A percentile compares a stretch with the other conserved stretches of the same genome.
Evolutionary conservation across 2,329 filamentous ascomycete genomes (phyloP).

Genomic region (Penicillium nordicum): DNA sequence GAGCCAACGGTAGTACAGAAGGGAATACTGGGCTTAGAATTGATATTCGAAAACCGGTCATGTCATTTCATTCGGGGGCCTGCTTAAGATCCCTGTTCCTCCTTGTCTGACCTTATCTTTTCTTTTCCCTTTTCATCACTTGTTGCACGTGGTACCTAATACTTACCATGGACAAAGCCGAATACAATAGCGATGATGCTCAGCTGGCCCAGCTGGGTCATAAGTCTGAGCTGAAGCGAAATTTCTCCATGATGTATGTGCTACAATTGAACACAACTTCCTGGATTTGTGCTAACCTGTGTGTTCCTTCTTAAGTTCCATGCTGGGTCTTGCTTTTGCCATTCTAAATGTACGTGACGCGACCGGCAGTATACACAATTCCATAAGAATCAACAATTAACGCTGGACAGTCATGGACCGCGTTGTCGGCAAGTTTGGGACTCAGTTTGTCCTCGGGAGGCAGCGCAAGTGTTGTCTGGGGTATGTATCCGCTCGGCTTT

Average conservation of each 20-base stretch:
- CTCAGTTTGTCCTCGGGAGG: conserved; percentile 68
- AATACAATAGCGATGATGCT: conserved; percentile 42
- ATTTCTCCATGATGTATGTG: conserved; percentile 52
- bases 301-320: conserved; percentile 39
- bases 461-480: conserved; percentile 69
- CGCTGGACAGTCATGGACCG: conserved; percentile 54
- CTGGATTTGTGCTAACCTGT: conserved; percentile 9
- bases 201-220: conserved; percentile 57
- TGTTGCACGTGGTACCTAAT: conserved; percentile 1
- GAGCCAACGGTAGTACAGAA: conserved; percentile 7
- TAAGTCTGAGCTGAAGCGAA: conserved; percentile 56
- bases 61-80: not conserved
- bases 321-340: conserved; percentile 61
- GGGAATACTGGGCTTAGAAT: conserved; percentile 3
- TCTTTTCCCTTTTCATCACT: conserved; percentile 3
- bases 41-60: conserved; percentile 17
- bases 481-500: conserved; percentile 37
- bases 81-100: conserved; percentile 3
- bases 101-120: not conserved
- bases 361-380: not conserved
- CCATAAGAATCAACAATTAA: conserved; percentile 1
- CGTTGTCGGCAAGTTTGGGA: conserved; percentile 56
- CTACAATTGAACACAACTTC: not conserved
- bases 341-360: conserved; percentile 51
- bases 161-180: conserved; percentile 15